Base-by-base conservation (phyloP, 345 rosid species). In the Limnanthes douglasii region DNA sequence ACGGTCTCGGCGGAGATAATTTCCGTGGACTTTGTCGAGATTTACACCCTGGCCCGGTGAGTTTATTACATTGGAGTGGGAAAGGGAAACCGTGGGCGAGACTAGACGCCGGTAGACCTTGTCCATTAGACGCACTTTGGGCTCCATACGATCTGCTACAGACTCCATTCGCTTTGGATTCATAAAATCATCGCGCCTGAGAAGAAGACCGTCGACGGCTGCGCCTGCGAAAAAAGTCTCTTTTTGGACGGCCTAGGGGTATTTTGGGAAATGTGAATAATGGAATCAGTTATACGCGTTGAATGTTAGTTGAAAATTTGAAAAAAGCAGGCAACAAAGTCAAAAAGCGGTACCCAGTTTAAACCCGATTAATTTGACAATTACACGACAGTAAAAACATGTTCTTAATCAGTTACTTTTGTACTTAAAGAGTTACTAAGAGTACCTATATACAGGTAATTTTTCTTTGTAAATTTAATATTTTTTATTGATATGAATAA, bases 31-130 rank as follows among this genome's bases (percentile, higher is more conserved):
- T 72, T 0, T 72, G 80, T 5, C 31, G 80, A 29, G 62, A 72
- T 50, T 33, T 72, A 50, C 80, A 72, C 41, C 70, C 80, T 3
- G 80, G 80, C 29, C 80, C 75, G 11, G 80, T 72, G 6, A 72
- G 80, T 35, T 28, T 72, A 7, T 49, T 72, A 43, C 80, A 72
- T 53, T 72, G 80, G 80, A 72, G 80, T 31, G 80, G 80, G 6
- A 72, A 72, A 65, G 80, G 80, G 51, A 72, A 72, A 64, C 80
- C 80, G 2, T 72, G 80, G 80, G 75, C 72, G 17, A 52, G 80
- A 11, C 69, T 72, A 7, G 80, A 72, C 18, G 75, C 72, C 0
- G 71, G 62, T 31, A 50, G 80, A 18, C 80, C 80, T 4, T 72
- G 80, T 37, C 80, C 80, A 5, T 50, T 72, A 50, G 80, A 72